Base-by-base conservation (phyloP, 495 filamentous ascomycete genomes). In the Aspergillus egyptiacus region DNA sequence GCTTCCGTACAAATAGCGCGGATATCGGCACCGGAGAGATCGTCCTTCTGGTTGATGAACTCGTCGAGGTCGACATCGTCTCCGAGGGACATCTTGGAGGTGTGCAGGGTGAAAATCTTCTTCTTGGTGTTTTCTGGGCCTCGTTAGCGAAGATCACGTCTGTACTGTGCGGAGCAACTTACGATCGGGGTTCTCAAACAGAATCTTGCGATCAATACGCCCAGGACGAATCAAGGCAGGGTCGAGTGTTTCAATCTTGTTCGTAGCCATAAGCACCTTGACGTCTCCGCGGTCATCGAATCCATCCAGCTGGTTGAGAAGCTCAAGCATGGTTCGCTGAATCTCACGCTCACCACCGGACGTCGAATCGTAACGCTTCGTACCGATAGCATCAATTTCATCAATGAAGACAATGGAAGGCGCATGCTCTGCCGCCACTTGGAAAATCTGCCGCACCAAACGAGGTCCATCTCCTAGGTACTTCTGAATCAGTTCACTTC, bases 91-190 rank as follows among this genome's bases (percentile, higher is more conserved):
- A 99, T 99, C 80, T 99, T 99, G 59, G 86, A 91, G 14, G 93
- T 99, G 71, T 99, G 93, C n/a, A 99, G 82, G 19, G 84, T 88
- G 72, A 99, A 99, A 63, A 99, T 99, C 83, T 98, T 99, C 75
- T 90, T 89, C 79, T 99, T 99, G 45, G 93, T 99, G 68, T 89
- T 90, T 79, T 97, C 83, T 86, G 54, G 35, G 54, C 9, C 33
- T 23, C 19, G 53, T 79, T 66, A 76, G 69, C 46, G 37, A 6
- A 0, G 5, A 19, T 18, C 15, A 41, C 5, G 14, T 30, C 1
- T 44, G 11, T 19, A 32, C 25, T 13, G n/a, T 25, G n/a, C 3
- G 36, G 25, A 1, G 35, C 48, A n/a, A 70, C 82, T 69, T 72
- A 86, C 83, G 93, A 68, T 99, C 93, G 18, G 93, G 93, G 67